Conservation (phyloP, 164 flowering plant genomes). For the Hamamelis virginiana region DNA sequence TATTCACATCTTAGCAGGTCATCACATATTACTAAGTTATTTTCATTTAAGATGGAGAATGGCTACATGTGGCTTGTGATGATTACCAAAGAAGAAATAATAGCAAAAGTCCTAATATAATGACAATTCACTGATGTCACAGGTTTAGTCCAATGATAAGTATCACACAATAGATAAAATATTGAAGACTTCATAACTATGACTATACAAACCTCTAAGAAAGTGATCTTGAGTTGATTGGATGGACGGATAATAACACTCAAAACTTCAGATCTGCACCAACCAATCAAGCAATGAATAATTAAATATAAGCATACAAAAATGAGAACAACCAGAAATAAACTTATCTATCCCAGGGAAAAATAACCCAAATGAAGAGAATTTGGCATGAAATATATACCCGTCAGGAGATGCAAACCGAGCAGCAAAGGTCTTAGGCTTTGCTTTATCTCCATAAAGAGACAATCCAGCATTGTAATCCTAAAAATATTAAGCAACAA, state of each 20-base stretch:
- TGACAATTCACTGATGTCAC: too few species aligned
- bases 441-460: conserved; percentile 90
- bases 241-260: conserved; percentile 83
- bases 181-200: background rate
- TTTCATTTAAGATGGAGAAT: too few species aligned
- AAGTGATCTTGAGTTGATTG: conserved; percentile 91
- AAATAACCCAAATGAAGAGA: background rate
- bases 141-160: too few species aligned
- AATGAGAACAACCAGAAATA: background rate
- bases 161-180: too few species aligned
- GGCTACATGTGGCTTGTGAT: too few species aligned
- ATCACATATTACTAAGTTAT: too few species aligned
- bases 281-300: conserved; percentile 3
- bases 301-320: background rate
- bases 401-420: conserved; percentile 94
- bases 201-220: conserved; percentile 72
- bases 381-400: conserved; percentile 36
- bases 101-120: too few species aligned
- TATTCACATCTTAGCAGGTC: too few species aligned
- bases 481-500: conserved; percentile 30
- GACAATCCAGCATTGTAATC: conserved; percentile 85
- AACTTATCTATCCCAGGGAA: background rate
- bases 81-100: too few species aligned
- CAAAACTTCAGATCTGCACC: conserved; percentile 72
- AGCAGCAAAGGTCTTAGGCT: conserved; percentile 86